Percentiles rank a stretch among this genome's conserved stretches.
phyloP scores from a whole-genome alignment of 2,329 filamentous ascomycete genomes.

The Apiospora hydei region DNA sequence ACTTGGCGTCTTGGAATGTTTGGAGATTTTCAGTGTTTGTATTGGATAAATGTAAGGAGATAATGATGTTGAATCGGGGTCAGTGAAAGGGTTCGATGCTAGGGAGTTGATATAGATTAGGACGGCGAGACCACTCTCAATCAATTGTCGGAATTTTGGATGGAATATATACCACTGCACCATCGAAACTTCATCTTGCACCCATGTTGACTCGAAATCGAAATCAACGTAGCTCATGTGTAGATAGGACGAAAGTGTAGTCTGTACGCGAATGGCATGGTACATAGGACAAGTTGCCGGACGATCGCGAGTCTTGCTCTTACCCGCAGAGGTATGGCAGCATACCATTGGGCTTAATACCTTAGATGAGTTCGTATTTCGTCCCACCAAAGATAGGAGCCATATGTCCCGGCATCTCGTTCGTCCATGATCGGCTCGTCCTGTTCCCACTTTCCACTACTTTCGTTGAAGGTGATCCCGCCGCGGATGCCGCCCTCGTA shows the following conservation, averaged over 20 bases:
- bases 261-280: no score
- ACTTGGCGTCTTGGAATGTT: background rate
- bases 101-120: background rate
- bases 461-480: conserved; percentile 38
- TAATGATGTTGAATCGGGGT: no score
- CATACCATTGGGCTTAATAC: no score
- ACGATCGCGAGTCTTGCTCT: no score
- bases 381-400: conserved; percentile 59
- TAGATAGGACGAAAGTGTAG: no score
- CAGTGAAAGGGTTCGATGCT: background rate
- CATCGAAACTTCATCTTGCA: no score
- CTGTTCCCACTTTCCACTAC: conserved; percentile 49
- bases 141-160: background rate
- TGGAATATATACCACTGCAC: background rate
- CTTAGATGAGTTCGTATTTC: conserved; percentile 38
- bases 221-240: background rate
- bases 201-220: background rate
- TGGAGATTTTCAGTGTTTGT: background rate
- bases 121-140: background rate
- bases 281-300: no score
- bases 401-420: conserved; percentile 55
- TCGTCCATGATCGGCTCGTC: conserved; percentile 60
- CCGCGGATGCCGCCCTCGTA: conserved; percentile 59
- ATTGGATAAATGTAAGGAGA: background rate
- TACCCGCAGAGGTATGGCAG: no score